Base-by-base conservation (phyloP, 768 basidiomycete species). In the Sporobolomyces pararoseus region DNA sequence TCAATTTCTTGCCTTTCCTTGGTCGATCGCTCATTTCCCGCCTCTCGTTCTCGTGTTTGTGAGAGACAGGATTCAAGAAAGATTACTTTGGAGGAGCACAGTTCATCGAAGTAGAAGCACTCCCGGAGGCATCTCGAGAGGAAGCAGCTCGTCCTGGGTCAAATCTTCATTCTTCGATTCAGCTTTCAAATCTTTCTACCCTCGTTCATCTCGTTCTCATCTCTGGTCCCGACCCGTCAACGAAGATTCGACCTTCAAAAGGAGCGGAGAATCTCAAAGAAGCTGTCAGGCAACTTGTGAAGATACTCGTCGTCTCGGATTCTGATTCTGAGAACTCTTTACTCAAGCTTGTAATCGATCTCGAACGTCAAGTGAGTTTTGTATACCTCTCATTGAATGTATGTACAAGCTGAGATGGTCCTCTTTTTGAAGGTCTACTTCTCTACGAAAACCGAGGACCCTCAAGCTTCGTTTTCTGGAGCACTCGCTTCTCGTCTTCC, bases 291-390 rank as follows among this genome's bases (percentile, higher is more conserved):
- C 52, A 39, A 13, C 13, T 60, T 16, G 7, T 64, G 32, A 64
- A 44, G 32, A 19, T 34, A 5, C n/a, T n/a, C n/a, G 68, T 65
- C 46, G 59, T 29, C 39, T 13, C 37, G n/a, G n/a, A 19, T 19
- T 6, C 35, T 1, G 63, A 49, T 0, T 32, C 65, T n/a, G 50
- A 54, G 14, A 63, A 70, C 2, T 14, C 4, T 4, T 7, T 23
- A n/a, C 0, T 65, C n/a, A 9, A 37, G 7, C 29, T 70, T 1
- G 31, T 70, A 6, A 12, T 70, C 12, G 63, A 44, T 21, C 46
- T 65, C 53, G 59, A 65, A 46, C 49, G 62, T 27, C 68, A 70
- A 57, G 68, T 70, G 7, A 50, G 55, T 52, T 21, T 49, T 35
- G 17, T 46, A n/a, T n/a, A n/a, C n/a, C n/a, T n/a, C n/a, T n/a